These are phyloP conservation scores for Lactarius tabidus DNA, from an alignment of 768 basidiomycete genomes.

Conservation along the genomic window DNA sequence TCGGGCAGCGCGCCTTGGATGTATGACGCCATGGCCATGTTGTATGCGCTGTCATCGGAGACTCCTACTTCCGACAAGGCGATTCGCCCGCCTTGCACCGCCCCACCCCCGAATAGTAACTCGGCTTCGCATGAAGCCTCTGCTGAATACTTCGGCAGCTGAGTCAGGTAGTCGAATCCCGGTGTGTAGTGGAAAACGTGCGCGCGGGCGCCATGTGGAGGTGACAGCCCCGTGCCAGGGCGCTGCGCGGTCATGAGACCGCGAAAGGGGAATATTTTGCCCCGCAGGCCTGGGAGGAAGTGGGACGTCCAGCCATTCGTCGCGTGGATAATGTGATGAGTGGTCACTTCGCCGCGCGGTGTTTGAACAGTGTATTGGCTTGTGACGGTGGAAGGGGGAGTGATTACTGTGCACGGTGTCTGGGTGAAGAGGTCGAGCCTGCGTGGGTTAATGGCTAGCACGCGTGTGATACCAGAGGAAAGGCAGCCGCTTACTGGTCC, in stretches of 20 bases:
- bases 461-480: background rate
- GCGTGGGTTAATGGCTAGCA: background rate
- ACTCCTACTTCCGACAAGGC: conserved; percentile 32
- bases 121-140: conserved; percentile 36
- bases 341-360: conserved; percentile 50
- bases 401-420: conserved; percentile 58
- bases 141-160: conserved; percentile 34
- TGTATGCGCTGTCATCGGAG: conserved; percentile 37
- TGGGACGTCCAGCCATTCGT: conserved; percentile 82
- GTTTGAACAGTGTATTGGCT: conserved; percentile 55
- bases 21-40: conserved; percentile 38
- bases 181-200: conserved; percentile 54
- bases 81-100: conserved; percentile 33
- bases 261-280: conserved; percentile 57
- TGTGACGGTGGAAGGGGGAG: conserved; percentile 28
- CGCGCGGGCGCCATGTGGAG: conserved; percentile 41
- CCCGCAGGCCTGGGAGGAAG: conserved; percentile 58
- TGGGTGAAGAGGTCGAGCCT: conserved; percentile 59
- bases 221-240: conserved; percentile 39
- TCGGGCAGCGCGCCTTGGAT: conserved; percentile 48
- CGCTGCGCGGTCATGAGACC: conserved; percentile 64
- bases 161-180: conserved; percentile 66
- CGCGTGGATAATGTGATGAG: conserved; percentile 72
- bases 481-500: conserved; percentile 38
- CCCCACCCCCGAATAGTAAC: conserved; percentile 68